Evolutionary conservation across 2,329 filamentous ascomycete species (phyloP), one percentile per base, ranked within the genome.

Genomic region (Graphiopsis chlorocephala): DNA sequence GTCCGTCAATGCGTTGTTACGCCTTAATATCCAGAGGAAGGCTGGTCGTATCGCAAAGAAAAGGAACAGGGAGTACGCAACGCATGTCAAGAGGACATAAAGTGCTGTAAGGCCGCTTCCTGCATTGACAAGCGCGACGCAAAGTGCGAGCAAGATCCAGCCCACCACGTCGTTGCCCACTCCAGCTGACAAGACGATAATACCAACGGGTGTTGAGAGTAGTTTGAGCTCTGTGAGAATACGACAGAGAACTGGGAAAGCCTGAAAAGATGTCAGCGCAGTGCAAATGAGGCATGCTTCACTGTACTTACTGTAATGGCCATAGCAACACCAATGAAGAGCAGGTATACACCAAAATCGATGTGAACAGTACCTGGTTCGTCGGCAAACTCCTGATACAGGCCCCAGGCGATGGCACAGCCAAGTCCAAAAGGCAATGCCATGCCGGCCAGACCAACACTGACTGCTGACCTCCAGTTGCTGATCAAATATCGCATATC

Each of bases 271-370:
- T 45, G 57, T 70, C 59, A 70, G 65, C 55, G 28, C 1, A 12
- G 2, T 25, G 15, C 23, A 15, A 17, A 12, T 38, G 20, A 17
- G 15, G 20, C 55, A 20, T 29, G 20, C 12, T 28, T 7, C 11
- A 7, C 11, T 14, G 8, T 20, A 72, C 81, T 70, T 75, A 86
- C 92, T 1, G 94, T 97, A 71, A 98, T 98, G 29, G 93, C 91
- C 78, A 97, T 89, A 0, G 94, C 94, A 61, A 96, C 93, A 77
- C 93, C 94, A 68, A 97, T 91, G 75, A 98, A 98, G 26, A 93
- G 82, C 77, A 88, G 82, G 69, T 85, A 90, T 1, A 86, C 83
- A 2, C 84, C 83, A 73, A 90, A 90, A 17, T 78, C 76, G 58
- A 90, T 86, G 0, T 80, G 81, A n/a, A 84, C 82, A 10, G 82